These are phyloP conservation scores for Fusarium secorum DNA, from an alignment of 2,329 filamentous ascomycete genomes.

Conservation along the genomic window DNA sequence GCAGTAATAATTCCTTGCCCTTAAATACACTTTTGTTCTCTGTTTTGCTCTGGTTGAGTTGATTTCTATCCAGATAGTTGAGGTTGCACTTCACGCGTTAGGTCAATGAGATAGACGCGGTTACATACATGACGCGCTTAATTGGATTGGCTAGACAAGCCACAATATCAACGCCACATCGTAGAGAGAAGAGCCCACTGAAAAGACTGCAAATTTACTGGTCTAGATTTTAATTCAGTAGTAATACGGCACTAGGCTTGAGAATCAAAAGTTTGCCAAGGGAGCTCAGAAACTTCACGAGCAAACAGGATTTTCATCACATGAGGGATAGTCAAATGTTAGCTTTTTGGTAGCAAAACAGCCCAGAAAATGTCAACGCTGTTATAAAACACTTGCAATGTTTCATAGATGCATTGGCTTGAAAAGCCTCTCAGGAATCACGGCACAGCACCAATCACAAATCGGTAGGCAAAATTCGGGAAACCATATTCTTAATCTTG, in stretches of 20 bases:
- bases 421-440: neutral
- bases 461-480: constrained; percentile 13
- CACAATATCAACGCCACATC: constrained; percentile 12
- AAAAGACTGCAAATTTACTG: neutral
- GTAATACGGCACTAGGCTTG: neutral
- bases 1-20: neutral
- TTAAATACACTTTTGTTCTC: neutral
- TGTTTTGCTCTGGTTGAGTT: neutral
- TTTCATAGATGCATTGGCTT: neutral
- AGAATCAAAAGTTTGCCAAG: neutral
- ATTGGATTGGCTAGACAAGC: constrained; percentile 3
- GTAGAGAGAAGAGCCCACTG: neutral
- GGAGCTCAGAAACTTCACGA: neutral
- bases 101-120: constrained; percentile 11
- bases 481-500: constrained; percentile 40
- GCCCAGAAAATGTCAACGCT: neutral
- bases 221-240: neutral
- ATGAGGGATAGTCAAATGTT: neutral
- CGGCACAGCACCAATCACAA: neutral
- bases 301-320: neutral
- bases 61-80: neutral
- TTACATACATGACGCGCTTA: constrained; percentile 19
- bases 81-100: constrained; percentile 16
- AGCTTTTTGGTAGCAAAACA: neutral
- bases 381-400: neutral